Evolutionary conservation across 805 yeast species (phyloP).

Genomic region (Pichia cabralensis): DNA sequence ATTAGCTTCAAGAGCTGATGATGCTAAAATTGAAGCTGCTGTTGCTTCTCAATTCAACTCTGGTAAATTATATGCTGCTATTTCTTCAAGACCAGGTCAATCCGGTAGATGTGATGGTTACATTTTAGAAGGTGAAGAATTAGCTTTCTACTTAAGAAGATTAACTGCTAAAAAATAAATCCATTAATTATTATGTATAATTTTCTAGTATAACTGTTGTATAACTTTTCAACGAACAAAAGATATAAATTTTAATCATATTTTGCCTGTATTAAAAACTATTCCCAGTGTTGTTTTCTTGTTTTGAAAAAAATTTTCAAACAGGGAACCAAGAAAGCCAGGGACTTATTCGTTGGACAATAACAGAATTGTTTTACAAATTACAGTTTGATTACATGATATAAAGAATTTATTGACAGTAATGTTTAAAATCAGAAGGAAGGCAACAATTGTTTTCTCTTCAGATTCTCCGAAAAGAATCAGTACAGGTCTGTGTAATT

Average conservation of each 20-base stretch:
- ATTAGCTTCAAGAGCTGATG: slow-evolving; percentile 84
- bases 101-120: slow-evolving; percentile 99
- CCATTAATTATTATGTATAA: slow-evolving; percentile 1
- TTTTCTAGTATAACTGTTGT: too few species aligned
- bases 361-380: too few species aligned
- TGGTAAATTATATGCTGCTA: slow-evolving; percentile 97
- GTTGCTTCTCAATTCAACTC: slow-evolving; percentile 96
- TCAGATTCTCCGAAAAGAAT: slow-evolving; percentile 21
- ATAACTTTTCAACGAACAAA: too few species aligned
- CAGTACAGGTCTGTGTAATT: slow-evolving; percentile 55
- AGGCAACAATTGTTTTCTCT: slow-evolving; percentile 23
- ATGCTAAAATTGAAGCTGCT: slow-evolving; percentile 79
- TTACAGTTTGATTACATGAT: too few species aligned
- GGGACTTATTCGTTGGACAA: too few species aligned
- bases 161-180: slow-evolving; percentile 96
- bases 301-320: too few species aligned
- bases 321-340: too few species aligned
- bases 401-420: too few species aligned
- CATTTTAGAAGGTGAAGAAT: slow-evolving; percentile 99
- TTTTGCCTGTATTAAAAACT: too few species aligned
- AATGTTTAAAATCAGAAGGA: slow-evolving; percentile 8
- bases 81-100: slow-evolving; percentile 99
- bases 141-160: slow-evolving; percentile 99
- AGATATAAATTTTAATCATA: too few species aligned
- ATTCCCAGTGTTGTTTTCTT: too few species aligned